These are phyloP conservation scores for Inga oerstediana DNA, from an alignment of 306 rosid species.

Conservation along the genomic window DNA sequence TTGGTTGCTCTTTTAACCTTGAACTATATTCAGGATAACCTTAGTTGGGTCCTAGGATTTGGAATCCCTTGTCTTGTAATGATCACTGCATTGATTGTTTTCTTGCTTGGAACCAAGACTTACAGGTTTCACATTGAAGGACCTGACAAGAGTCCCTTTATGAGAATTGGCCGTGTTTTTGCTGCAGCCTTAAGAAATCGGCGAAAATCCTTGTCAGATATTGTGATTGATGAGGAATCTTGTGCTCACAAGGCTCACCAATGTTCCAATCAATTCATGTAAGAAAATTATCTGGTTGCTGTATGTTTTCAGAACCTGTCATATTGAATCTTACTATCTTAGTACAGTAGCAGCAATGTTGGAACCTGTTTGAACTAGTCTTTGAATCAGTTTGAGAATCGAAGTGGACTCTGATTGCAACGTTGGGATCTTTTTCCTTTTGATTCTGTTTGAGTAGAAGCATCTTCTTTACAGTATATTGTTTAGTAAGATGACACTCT, in stretches of 20 bases:
- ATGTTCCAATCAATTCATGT: neutral
- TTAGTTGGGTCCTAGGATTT: neutral
- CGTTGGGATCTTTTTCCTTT: too few species aligned
- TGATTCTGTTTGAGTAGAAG: neutral
- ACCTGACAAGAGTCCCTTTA: neutral
- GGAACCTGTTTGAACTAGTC: neutral
- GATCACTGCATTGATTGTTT: neutral
- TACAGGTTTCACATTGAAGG: neutral
- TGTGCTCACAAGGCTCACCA: neutral
- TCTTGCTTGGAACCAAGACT: neutral
- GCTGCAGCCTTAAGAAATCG: neutral
- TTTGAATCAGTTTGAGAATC: neutral
- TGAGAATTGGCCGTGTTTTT: neutral
- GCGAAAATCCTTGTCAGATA: neutral
- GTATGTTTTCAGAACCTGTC: neutral
- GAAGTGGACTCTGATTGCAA: neutral
- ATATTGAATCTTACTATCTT: too few species aligned
- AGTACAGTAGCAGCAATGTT: too few species aligned
- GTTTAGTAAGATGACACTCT: neutral
- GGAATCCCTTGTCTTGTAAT: neutral
- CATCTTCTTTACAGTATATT: neutral
- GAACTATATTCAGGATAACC: neutral
- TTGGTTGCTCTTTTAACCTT: neutral
- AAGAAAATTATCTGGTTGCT: neutral
- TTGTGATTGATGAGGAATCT: neutral